Base-by-base conservation (phyloP, 225 moss, liverwort and hornwort genomes). In the Bryum argenteum region DNA sequence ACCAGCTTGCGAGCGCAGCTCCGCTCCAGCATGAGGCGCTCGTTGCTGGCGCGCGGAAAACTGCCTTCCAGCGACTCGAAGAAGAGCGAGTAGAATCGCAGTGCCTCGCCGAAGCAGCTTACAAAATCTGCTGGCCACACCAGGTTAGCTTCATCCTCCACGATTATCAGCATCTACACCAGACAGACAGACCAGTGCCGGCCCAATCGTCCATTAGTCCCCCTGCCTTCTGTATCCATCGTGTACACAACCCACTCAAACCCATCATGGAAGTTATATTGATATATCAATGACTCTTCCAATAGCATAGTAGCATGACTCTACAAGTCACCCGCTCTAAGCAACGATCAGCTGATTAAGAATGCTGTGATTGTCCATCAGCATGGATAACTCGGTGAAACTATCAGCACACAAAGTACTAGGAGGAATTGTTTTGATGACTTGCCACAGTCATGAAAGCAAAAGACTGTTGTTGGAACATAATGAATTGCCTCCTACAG, bases 1-100 rank as follows among this genome's bases (percentile, higher is more conserved):
- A 88, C 84, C 61, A 92, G 62, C 48, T 82, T 88, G 40, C 87
- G 81, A 16, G 80, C 86, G 61, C 77, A 82, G 33, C 62, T 77
- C 54, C 82, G 80, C 74, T 92, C 92, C 23, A 89, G 79, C 82
- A 88, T 88, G 53, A 90, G 90, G 45, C 89, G 83, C 73, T 84
- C 56, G 69, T 76, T 76, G 79, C 89, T 86, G 59, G 87, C 82
- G 58, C 88, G 77, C 0, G 82, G 86, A 40, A 92, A 86, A 66
- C 81, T 92, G 60, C 79, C 88, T 39, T 90, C 89, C 22, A 92
- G 75, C 0, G 86, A 89, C 72, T 90, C 86, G 52, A 92, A 90
- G 43, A 84, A 85, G 57, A 92, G 78, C 71, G 89, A 83, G 69
- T 90, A 92, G 45, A 89, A 89, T 11, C 89, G 78, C 56, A 92